Evolutionary conservation across 768 basidiomycete genomes (phyloP), one percentile per base, ranked within the genome.

Genomic region (Calocybe indica): DNA sequence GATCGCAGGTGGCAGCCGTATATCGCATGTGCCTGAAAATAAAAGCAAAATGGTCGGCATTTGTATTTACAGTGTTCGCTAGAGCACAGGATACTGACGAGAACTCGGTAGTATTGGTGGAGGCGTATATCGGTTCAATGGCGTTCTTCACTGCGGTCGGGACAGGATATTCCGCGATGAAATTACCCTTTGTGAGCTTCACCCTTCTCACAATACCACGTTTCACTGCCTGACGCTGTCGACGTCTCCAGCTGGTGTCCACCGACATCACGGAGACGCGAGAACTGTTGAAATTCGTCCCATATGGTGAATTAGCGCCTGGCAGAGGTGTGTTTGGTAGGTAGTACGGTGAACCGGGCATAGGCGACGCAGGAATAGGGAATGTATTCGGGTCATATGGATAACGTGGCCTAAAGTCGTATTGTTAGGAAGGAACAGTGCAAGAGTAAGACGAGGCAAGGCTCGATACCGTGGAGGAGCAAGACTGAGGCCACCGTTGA

Each of bases 101-200:
- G 69, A 98, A 98, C 66, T 97, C 94, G 1, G 83, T 93, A n/a
- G 85, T 82, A 52, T 72, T 85, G 47, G 75, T 78, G 49, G 66
- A 62, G 22, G 78, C 67, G 70, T 83, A 93, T 59, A 83, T 85
- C 37, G 74, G 67, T 64, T 96, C 91, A 36, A 90, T 83, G 22
- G 91, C 91, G 50, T 83, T 86, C 59, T 74, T 78, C 46, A 94
- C 82, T 2, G 92, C 85, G 1, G 86, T 85, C 1, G 92, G 92
- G 1, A 93, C 92, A 2, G 80, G 71, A 60, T 94, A 92, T 57
- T 95, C 92, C 14, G 83, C 78, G 62, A 95, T 88, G 69, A 92
- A 95, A 59, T 94, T 85, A 50, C 94, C 94, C 47, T 92, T 78
- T 9, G 91, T 95, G 51, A 97, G 83, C 64, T 90, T 87, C 71